Evolutionary conservation across 441 rosid genomes (phyloP).

Genomic region (Erodium moschatum): DNA sequence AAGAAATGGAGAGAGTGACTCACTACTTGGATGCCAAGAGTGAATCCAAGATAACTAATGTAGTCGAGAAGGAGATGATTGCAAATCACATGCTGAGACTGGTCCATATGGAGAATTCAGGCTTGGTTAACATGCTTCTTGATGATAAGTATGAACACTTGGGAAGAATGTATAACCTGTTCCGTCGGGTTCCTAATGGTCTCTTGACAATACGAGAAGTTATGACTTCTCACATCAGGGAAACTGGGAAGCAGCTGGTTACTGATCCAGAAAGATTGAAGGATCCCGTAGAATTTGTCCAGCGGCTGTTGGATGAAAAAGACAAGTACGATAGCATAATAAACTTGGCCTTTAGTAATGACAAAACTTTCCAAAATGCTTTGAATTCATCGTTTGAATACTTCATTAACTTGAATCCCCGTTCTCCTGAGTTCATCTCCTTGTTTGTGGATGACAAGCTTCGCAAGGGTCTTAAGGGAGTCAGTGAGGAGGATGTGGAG

Average conservation of each 20-base stretch:
- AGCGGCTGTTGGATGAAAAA: no score
- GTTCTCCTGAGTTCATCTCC: no score
- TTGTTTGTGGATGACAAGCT: no score
- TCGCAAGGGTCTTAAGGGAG: conserved; percentile 79
- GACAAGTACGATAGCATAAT: no score
- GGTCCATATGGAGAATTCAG: conserved; percentile 96
- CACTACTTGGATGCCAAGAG: conserved; percentile 84
- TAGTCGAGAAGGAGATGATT: conserved; percentile 93
- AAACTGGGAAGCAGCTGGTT: conserved; percentile 54
- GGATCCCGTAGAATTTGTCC: no score
- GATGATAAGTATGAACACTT: conserved; percentile 23
- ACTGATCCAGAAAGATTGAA: no score
- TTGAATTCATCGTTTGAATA: no score
- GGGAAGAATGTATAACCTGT: conserved; percentile 82
- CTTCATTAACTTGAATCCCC: no score
- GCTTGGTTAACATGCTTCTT: conserved; percentile 84
- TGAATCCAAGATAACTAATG: conserved; percentile 78
- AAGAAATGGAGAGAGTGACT: conserved; percentile 35
- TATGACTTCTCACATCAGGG: conserved; percentile 86
- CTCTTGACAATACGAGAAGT: conserved; percentile 67
- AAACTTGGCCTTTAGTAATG: no score
- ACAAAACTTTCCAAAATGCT: no score
- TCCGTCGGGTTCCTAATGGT: conserved; percentile 78
- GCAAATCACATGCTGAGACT: conserved; percentile 88
- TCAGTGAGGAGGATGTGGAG: conserved; percentile 83